Base-by-base conservation (phyloP, 257 asterid species). In the Nicotiana attenuata region DNA sequence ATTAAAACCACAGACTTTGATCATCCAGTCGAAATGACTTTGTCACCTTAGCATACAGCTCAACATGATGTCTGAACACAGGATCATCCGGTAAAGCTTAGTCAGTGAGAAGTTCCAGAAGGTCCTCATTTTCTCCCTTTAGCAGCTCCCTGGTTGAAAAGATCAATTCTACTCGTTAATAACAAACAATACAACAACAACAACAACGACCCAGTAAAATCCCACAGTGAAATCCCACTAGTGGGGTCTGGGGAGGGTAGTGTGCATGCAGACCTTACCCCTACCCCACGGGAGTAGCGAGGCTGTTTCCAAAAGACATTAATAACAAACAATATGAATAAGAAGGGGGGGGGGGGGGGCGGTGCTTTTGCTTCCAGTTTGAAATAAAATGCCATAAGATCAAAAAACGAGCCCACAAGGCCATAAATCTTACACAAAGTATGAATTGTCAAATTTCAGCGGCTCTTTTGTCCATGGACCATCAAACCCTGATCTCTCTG, bases 401-500 rank as follows among this genome's bases (percentile, higher is more conserved):
- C 17, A 2, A 50, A 50, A 47, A 50, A 50, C 5, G 16, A 50
- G 56, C 17, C 3, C 56, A 50, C 5, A 50, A 50, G 17, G 56
- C 78, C 50, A 24, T 29, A 83, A 63, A 86, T 80, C 97, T 88
- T 90, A 91, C 99, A 65, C 87, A 77, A 92, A 38, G 47, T 38
- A 38, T 38, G 47, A 38, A 38, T 38, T 38, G 10, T 38, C 47
- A 38, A 38, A 38, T 87, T 92, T 95, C 85, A 92, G 84, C 7
- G 97, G 97, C 83, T 95, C 97, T 80, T 82, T 78, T 38, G 97
- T 95, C 98, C 98, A 92, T 81, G 94, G 88, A 65, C 97, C 97
- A 53, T 92, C 99, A 85, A 91, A 95, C 84, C 97, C 97, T 35
- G 99, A 93, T 88, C 98, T 92, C 86, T 95, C 98, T 67, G 97